Evolutionary conservation across 2,329 filamentous ascomycete species (phyloP).

Genomic region (Paecilomyces dactylethromorphus): DNA sequence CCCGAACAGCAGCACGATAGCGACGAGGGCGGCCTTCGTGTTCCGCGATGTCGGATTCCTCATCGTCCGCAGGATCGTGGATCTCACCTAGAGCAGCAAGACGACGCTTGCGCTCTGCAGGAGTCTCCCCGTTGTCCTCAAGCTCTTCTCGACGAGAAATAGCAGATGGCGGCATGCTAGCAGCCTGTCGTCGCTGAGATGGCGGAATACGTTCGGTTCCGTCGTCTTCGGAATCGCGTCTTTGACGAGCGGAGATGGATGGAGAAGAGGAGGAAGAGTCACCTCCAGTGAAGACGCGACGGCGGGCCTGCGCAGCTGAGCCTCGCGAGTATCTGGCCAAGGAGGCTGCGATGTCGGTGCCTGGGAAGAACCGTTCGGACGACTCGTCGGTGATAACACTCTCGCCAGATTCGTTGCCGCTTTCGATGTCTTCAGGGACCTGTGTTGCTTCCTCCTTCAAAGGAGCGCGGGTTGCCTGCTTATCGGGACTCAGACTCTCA

Average conservation of each 20-base stretch:
- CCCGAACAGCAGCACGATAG: too few relatives aligned
- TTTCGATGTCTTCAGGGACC: constrained; percentile 6
- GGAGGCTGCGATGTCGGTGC: constrained; percentile 30
- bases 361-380: constrained; percentile 16
- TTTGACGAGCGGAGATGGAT: constrained; percentile 10
- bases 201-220: constrained; percentile 37
- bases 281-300: constrained; percentile 26
- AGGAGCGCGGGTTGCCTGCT: background rate
- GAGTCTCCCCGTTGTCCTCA: constrained; percentile 35
- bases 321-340: constrained; percentile 28
- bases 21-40: too few relatives aligned
- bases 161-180: constrained; percentile 19
- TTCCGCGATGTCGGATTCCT: constrained; percentile 7
- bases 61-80: constrained; percentile 18
- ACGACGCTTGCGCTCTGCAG: constrained; percentile 40
- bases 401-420: constrained; percentile 3
- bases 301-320: constrained; percentile 33
- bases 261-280: constrained; percentile 12
- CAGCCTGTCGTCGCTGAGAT: constrained; percentile 25
- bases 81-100: constrained; percentile 37
- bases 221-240: constrained; percentile 35
- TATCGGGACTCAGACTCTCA: background rate
- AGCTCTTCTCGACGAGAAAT: constrained; percentile 13
- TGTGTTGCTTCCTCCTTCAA: constrained; percentile 6
- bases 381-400: constrained; percentile 4